These are phyloP conservation scores for Lizonia empirigonia DNA, from an alignment of 2,329 filamentous ascomycete genomes.

Conservation along the genomic window DNA sequence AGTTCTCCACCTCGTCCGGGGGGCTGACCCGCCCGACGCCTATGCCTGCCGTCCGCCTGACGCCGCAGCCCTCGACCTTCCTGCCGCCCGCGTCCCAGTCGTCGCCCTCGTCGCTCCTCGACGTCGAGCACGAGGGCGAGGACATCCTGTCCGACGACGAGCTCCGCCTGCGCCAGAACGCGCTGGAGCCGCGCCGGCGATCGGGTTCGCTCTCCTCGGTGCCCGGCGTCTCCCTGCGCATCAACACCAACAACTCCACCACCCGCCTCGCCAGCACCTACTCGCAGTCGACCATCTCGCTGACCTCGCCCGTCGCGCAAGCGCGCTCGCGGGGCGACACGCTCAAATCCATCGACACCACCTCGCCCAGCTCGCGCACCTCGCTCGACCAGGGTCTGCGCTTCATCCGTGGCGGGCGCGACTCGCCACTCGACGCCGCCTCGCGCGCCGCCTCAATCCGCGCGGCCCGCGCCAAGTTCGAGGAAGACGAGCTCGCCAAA, in stretches of 20 bases:
- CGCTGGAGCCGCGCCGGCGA: conserved; percentile 48
- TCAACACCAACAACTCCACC: conserved; percentile 48
- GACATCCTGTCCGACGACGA: conserved; percentile 56
- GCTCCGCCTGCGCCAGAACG: conserved; percentile 47
- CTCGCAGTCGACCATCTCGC: conserved; percentile 58
- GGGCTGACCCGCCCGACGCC: conserved; percentile 56
- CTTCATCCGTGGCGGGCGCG: conserved; percentile 56
- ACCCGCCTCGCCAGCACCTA: conserved; percentile 55
- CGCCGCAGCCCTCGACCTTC: conserved; percentile 54
- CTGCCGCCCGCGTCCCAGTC: conserved; percentile 59
- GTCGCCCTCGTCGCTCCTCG: conserved; percentile 56
- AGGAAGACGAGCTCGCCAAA: conserved; percentile 64
- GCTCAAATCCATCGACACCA: conserved; percentile 56
- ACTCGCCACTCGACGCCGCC: conserved; percentile 56
- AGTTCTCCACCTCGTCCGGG: conserved; percentile 58
- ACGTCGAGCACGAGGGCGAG: conserved; percentile 51
- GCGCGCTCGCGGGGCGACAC: conserved; percentile 57
- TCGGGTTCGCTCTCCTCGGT: conserved; percentile 54
- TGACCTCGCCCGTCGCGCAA: conserved; percentile 51
- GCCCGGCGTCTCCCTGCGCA: conserved; percentile 45
- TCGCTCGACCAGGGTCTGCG: conserved; percentile 63
- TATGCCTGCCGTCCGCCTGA: conserved; percentile 62
- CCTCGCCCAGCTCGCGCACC: conserved; percentile 60
- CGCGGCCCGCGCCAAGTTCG: conserved; percentile 62
- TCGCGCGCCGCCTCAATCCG: conserved; percentile 62